phyloP scores from a whole-genome alignment of 1,139 yeast genomes.

The Candida frijolesensis region DNA sequence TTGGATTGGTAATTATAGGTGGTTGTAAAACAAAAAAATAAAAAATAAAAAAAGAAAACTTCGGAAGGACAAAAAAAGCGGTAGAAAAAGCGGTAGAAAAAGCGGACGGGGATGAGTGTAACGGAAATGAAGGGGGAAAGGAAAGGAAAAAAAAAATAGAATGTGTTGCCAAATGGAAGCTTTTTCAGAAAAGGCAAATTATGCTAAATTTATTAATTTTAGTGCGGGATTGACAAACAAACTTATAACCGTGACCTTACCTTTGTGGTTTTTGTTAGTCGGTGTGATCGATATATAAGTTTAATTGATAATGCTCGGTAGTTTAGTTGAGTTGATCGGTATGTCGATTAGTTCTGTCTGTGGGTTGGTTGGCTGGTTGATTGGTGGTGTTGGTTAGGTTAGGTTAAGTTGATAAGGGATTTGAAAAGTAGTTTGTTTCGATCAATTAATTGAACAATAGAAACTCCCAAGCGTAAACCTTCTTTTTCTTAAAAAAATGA shows the following conservation, averaged over 20 bases:
- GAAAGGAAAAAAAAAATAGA: neutral
- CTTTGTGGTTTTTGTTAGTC: neutral
- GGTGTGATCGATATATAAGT: too few species aligned
- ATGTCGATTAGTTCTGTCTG: neutral
- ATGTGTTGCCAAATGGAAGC: neutral
- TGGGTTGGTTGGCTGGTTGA: neutral
- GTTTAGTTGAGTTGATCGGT: neutral
- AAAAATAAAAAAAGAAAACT: neutral
- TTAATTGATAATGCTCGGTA: too few species aligned
- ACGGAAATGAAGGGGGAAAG: neutral
- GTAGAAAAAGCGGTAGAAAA: neutral
- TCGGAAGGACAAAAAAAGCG: neutral
- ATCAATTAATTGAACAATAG: neutral
- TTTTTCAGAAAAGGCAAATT: neutral
- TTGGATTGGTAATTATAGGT: neutral
- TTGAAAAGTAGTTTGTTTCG: too few species aligned
- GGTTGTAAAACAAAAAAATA: neutral
- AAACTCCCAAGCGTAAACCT: neutral
- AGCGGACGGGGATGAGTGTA: neutral
- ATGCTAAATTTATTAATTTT: neutral
- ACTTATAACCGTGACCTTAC: slow-evolving; percentile 1
- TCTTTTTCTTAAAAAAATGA: neutral
- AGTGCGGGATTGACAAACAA: neutral
- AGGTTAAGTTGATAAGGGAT: too few species aligned
- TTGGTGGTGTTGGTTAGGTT: neutral